A percentile compares a stretch with the other conserved stretches of the same genome.
These are phyloP conservation scores for Podosphaera xanthii DNA, from an alignment of 2,329 filamentous ascomycete genomes.

Conservation along the genomic window DNA sequence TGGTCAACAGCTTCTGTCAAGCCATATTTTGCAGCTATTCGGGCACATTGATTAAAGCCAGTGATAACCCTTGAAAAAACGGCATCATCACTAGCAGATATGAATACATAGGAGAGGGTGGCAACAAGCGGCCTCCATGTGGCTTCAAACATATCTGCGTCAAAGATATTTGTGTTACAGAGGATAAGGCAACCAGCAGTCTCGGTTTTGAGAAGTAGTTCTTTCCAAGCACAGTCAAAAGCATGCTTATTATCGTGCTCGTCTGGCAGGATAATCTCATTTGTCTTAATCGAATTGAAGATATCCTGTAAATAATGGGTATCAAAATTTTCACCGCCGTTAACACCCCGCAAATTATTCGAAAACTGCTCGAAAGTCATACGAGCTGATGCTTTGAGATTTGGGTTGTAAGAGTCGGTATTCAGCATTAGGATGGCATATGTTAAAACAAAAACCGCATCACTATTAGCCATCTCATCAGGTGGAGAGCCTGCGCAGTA, in stretches of 20 bases:
- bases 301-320: constrained; percentile 66
- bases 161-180: constrained; percentile 82
- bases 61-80: constrained; percentile 86
- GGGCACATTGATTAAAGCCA: constrained; percentile 88
- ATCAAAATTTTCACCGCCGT: constrained; percentile 64
- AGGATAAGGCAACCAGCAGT: constrained; percentile 49
- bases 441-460: constrained; percentile 71
- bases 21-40: constrained; percentile 67
- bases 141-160: constrained; percentile 90
- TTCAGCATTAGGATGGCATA: constrained; percentile 98
- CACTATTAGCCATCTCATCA: constrained; percentile 58
- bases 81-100: constrained; percentile 90
- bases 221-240: constrained; percentile 95
- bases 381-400: constrained; percentile 52
- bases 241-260: constrained; percentile 94
- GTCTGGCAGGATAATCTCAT: constrained; percentile 90
- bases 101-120: constrained; percentile 92
- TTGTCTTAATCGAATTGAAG: constrained; percentile 72
- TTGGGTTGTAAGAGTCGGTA: constrained; percentile 90
- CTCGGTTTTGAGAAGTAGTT: constrained; percentile 67
- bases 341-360: constrained; percentile 75
- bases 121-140: constrained; percentile 92
- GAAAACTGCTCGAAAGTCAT: constrained; percentile 74
- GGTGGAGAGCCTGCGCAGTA: constrained; percentile 51
- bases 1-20: constrained; percentile 76